Conservation (phyloP, 2,329 filamentous ascomycete genomes). For the Diplodia mutila region DNA sequence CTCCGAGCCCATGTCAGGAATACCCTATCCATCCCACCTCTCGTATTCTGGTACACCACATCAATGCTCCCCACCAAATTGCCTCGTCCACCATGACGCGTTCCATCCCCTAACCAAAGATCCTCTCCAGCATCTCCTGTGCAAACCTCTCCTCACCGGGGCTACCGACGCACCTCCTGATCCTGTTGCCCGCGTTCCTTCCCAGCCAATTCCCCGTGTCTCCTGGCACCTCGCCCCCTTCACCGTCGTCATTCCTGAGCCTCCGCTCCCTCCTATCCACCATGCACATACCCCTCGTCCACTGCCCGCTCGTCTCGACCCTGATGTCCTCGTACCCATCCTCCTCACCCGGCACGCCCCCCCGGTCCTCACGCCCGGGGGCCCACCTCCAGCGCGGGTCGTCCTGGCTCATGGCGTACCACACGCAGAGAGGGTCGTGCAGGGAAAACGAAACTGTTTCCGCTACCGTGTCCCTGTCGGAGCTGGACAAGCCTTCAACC, state of each 20-base stretch:
- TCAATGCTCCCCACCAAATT: neutral
- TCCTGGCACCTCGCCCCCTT: slow-evolving; percentile 59
- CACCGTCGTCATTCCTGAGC: slow-evolving; percentile 48
- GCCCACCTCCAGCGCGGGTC: neutral
- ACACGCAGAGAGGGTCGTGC: slow-evolving; percentile 51
- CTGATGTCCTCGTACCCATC: slow-evolving; percentile 74
- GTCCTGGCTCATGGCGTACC: slow-evolving; percentile 35
- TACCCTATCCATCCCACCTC: neutral
- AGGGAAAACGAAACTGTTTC: slow-evolving; percentile 47
- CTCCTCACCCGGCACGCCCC: slow-evolving; percentile 31
- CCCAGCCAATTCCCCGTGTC: slow-evolving; percentile 81
- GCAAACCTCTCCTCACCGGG: slow-evolving; percentile 72
- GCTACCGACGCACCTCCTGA: slow-evolving; percentile 71
- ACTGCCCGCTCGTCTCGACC: slow-evolving; percentile 88
- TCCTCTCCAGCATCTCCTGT: slow-evolving; percentile 63
- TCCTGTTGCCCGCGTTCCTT: slow-evolving; percentile 72
- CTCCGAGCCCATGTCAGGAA: neutral
- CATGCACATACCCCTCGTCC: slow-evolving; percentile 91
- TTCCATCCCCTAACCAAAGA: slow-evolving; percentile 52
- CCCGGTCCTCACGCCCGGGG: neutral
- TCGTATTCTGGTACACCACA: neutral
- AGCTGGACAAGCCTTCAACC: slow-evolving; percentile 42
- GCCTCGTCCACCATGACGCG: neutral
- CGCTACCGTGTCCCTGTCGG: slow-evolving; percentile 39
- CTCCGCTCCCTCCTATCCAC: slow-evolving; percentile 70